These are phyloP conservation scores for Xylaria bambusicola DNA, from an alignment of 495 filamentous ascomycete species.

Conservation along the genomic window DNA sequence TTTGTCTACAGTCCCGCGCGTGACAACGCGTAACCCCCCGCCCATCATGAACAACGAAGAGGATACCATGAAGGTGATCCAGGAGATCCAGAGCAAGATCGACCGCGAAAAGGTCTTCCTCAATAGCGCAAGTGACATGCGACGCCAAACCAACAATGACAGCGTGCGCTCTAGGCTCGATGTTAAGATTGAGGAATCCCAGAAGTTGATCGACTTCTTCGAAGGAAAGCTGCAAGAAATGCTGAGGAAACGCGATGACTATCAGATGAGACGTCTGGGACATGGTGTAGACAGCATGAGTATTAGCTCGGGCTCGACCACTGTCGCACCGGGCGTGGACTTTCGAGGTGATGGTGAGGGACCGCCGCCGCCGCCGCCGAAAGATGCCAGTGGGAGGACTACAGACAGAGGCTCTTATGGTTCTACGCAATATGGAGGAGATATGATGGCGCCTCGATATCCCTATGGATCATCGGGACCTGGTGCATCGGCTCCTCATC, in stretches of 20 bases:
- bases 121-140: constrained; percentile 90
- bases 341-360: constrained; percentile 48
- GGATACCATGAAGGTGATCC: constrained; percentile 59
- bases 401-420: constrained; percentile 46
- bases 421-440: constrained; percentile 49
- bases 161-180: constrained; percentile 85
- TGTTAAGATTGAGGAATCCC: constrained; percentile 87
- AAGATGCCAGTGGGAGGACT: constrained; percentile 51
- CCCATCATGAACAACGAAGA: constrained; percentile 66
- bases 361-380: constrained; percentile 64
- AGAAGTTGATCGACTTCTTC: constrained; percentile 89
- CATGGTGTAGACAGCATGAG: constrained; percentile 65
- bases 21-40: constrained; percentile 38
- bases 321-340: constrained; percentile 37
- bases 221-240: constrained; percentile 72
- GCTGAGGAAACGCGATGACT: constrained; percentile 49
- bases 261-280: constrained; percentile 76
- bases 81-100: constrained; percentile 85
- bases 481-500: constrained; percentile 66
- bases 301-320: constrained; percentile 45
- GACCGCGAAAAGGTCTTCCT: constrained; percentile 96
- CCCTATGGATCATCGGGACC: constrained; percentile 79
- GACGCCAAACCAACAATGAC: constrained; percentile 91
- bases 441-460: constrained; percentile 80
- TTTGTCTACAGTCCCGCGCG: constrained; percentile 38